Evolutionary conservation across 495 filamentous ascomycete genomes (phyloP).

Genomic region (Xylaria venustula): DNA sequence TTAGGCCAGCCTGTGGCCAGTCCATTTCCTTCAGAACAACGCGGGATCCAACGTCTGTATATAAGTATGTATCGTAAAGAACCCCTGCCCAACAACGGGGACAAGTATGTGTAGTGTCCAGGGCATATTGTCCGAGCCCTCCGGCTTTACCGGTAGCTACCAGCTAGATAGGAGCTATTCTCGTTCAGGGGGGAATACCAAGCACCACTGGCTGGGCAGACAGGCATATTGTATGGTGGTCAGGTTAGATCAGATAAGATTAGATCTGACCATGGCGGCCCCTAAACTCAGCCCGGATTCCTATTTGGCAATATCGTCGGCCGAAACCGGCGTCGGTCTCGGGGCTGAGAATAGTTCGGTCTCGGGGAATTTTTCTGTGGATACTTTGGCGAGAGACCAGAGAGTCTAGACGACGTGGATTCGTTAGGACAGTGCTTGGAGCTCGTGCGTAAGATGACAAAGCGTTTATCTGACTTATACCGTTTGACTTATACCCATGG

Average conservation of each 20-base stretch:
- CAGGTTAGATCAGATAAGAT: conserved; percentile 31
- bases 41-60: background rate
- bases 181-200: background rate
- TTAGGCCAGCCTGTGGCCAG: too few species aligned
- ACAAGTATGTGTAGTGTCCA: background rate
- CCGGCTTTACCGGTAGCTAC: background rate
- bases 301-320: background rate
- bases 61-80: background rate
- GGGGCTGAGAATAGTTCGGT: conserved; percentile 2
- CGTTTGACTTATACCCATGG: too few species aligned
- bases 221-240: too few species aligned
- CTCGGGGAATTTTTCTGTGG: background rate
- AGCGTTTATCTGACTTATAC: too few species aligned
- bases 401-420: too few species aligned
- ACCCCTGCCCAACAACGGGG: background rate
- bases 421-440: too few species aligned
- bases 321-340: conserved; percentile 13
- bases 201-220: background rate
- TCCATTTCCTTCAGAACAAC: too few species aligned
- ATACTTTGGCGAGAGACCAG: too few species aligned
- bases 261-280: conserved; percentile 18
- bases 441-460: too few species aligned
- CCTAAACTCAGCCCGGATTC: background rate
- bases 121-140: background rate
- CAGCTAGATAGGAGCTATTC: background rate